Conservation (phyloP, 2,329 filamentous ascomycete genomes). For the Metarhizium sp. region DNA sequence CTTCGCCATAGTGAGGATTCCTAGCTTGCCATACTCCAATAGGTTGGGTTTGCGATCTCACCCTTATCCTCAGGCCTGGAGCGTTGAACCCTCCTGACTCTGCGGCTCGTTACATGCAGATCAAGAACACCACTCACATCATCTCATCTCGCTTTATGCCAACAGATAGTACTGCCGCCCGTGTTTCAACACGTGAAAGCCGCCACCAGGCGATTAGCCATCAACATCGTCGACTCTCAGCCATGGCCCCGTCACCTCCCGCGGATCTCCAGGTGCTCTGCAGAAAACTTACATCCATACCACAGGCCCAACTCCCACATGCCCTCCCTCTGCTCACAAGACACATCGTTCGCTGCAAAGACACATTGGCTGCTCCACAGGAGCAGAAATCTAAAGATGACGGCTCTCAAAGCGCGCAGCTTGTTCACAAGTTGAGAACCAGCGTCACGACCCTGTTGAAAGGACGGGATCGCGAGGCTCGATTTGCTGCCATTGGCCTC, state of each 20-base stretch:
- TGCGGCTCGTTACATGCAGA: not conserved
- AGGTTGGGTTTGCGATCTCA: not conserved
- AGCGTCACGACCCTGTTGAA: conserved; percentile 69
- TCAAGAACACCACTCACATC: not conserved
- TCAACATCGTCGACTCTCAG: not conserved
- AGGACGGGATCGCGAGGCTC: conserved; percentile 62
- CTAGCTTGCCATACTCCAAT: not conserved
- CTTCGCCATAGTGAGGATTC: not conserved
- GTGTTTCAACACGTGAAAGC: not conserved
- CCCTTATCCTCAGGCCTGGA: not conserved
- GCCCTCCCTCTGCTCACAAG: conserved; percentile 60
- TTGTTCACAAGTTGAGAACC: conserved; percentile 74
- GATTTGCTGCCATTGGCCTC: conserved; percentile 69
- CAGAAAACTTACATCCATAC: conserved; percentile 60
- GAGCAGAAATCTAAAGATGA: conserved; percentile 53
- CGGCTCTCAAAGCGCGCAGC: conserved; percentile 53
- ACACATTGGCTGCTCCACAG: conserved; percentile 53
- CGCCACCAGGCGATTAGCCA: not conserved
- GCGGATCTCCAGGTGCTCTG: conserved; percentile 57
- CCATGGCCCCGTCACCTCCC: conserved; percentile 18
- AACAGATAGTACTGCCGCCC: not conserved
- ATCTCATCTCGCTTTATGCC: not conserved
- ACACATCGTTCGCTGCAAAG: conserved; percentile 47
- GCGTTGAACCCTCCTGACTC: not conserved
- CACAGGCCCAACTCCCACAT: conserved; percentile 63